Evolutionary conservation across 2,329 filamentous ascomycete species (phyloP).

Genomic region (Hypomyces rosellus): DNA sequence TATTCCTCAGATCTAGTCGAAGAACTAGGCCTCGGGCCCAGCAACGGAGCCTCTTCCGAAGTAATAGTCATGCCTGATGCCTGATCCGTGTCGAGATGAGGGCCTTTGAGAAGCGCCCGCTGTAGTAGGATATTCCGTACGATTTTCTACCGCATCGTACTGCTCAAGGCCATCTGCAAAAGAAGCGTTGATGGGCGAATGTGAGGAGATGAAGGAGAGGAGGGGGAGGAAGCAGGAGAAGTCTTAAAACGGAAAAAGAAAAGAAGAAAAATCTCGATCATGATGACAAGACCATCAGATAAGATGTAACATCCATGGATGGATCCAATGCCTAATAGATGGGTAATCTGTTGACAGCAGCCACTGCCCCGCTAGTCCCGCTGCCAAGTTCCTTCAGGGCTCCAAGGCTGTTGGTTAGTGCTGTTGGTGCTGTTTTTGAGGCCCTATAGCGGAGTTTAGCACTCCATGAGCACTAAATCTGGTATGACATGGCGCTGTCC

Average conservation of each 20-base stretch:
- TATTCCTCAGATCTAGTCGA: slow-evolving; percentile 6
- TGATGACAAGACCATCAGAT: slow-evolving; percentile 3
- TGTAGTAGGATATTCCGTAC: no score
- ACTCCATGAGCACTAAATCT: no score
- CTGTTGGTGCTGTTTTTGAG: no score
- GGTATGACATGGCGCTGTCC: no score
- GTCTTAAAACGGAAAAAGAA: neutral
- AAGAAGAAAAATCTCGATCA: neutral
- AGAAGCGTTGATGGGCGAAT: no score
- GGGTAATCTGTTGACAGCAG: slow-evolving; percentile 4
- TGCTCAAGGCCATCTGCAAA: no score
- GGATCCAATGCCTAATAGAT: neutral
- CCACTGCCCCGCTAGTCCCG: slow-evolving; percentile 8
- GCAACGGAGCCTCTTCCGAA: slow-evolving; percentile 4
- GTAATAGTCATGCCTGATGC: slow-evolving; percentile 1
- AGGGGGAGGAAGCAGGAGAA: neutral
- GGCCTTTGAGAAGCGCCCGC: no score
- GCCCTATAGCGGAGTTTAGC: no score
- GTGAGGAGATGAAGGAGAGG: no score
- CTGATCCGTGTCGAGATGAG: neutral
- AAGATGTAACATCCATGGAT: slow-evolving; percentile 9
- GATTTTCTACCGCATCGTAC: no score
- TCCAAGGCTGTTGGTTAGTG: no score
- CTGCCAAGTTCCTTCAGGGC: neutral
- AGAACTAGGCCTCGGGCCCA: slow-evolving; percentile 7